Base-by-base conservation (phyloP, 2,329 filamentous ascomycete species). In the Phoma herbarum region DNA sequence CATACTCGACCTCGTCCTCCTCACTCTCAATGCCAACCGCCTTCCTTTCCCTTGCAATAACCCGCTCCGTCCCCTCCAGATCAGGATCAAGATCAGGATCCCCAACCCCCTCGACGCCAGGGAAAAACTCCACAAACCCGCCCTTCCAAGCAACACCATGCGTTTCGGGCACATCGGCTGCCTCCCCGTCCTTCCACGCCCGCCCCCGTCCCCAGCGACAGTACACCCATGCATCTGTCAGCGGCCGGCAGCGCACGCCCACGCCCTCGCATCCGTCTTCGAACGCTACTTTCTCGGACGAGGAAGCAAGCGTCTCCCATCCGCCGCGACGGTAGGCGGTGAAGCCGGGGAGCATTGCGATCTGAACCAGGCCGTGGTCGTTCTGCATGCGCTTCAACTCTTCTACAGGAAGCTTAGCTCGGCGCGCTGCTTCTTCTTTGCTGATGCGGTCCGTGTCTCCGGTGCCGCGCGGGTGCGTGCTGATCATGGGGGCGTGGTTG, bases 321-420 rank as follows among this genome's bases (percentile, higher is more conserved):
- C 74, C 72, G 0, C 73, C 73, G 0, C 16, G 20, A 0, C 72
- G 61, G 48, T 69, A 77, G 42, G 67, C 69, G 5, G 62, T 64
- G 0, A 74, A 10, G 8, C 66, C 68, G 14, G 63, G 47, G 26
- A 73, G 52, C n/a, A 74, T 25, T 0, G 41, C 52, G 4, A 76
- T 72, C 10, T 70, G 60, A 1, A 61, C 64, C 2, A 75, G 33
- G 0, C 61, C 29, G 4, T 62, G 51, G 8, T 35, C 31, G 14
- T 35, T 2, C 14, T 18, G 14, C 31, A 35, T 35, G 16, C 31
- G 31, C 31, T 16, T 4, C 31, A 5, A 2, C 8, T 35, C 31
- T 18, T 35, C 31, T 16, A 3, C 16, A 1, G 31, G 11, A 5
- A 35, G 31, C 6, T 2, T 35, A 2, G 31, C 14, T 2, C 31